A percentile compares a stretch with the other conserved stretches of the same genome.
phyloP scores from a whole-genome alignment of 345 rosid species.

The Murraya koenigii region DNA sequence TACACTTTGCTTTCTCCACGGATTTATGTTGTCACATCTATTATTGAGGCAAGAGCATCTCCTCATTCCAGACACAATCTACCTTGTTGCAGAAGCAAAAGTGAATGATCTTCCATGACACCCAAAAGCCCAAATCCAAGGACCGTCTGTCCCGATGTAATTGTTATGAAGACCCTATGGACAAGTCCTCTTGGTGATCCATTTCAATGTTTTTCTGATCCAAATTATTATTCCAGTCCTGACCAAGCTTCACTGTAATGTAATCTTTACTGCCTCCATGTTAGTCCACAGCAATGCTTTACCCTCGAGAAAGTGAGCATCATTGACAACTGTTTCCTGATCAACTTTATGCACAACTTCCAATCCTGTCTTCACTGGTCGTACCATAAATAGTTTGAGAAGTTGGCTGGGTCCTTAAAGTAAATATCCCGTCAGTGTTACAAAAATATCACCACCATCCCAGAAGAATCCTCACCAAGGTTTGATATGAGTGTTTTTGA shows the following conservation, averaged over 20 bases:
- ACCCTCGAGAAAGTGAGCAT: constrained; percentile 65
- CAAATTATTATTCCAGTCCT: constrained; percentile 68
- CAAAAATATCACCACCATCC: constrained; percentile 54
- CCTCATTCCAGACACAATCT: constrained; percentile 95
- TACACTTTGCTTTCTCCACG: constrained; percentile 77
- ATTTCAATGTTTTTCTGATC: constrained; percentile 67
- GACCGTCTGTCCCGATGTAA: constrained; percentile 86
- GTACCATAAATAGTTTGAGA: constrained; percentile 47
- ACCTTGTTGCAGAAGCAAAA: constrained; percentile 89
- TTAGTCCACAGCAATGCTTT: constrained; percentile 68
- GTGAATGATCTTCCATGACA: constrained; percentile 98
- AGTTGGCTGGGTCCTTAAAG: constrained; percentile 43
- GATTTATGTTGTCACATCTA: constrained; percentile 87
- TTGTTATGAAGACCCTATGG: constrained; percentile 84
- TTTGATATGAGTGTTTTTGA: constrained; percentile 50
- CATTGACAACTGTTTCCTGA: constrained; percentile 66
- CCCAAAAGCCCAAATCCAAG: constrained; percentile 95
- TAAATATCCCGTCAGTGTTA: constrained; percentile 56
- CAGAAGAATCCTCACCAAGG: constrained; percentile 51
- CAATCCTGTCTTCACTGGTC: constrained; percentile 52
- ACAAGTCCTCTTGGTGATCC: constrained; percentile 74
- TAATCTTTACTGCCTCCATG: constrained; percentile 61
- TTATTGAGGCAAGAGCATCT: constrained; percentile 90
- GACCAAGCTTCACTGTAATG: constrained; percentile 62
- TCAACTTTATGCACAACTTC: constrained; percentile 61